These are phyloP conservation scores for Candida anglica DNA, from an alignment of 805 yeast genomes.

Conservation along the genomic window DNA sequence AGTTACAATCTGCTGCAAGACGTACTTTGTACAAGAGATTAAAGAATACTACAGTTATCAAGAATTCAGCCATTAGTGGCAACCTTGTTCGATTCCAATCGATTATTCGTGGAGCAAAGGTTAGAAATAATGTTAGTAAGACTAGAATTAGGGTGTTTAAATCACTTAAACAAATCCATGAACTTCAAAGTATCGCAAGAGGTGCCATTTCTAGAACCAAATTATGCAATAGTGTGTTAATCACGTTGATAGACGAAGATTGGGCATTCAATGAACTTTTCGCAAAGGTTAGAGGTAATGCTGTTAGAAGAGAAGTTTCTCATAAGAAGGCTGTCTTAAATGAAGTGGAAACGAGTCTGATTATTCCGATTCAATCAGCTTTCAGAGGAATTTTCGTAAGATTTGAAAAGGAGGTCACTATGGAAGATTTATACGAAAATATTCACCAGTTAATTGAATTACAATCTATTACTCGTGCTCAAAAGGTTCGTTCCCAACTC, in stretches of 20 bases:
- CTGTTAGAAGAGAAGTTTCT: constrained; percentile 25
- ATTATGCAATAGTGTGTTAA: constrained; percentile 39
- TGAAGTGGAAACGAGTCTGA: constrained; percentile 13
- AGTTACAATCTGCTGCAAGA: constrained; percentile 29
- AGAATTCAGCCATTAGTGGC: constrained; percentile 11
- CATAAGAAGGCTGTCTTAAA: constrained; percentile 12
- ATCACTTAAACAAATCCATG: constrained; percentile 12
- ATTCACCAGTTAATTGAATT: constrained; percentile 36
- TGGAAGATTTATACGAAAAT: constrained; percentile 50
- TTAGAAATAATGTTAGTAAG: constrained; percentile 22
- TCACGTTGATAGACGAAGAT: constrained; percentile 39
- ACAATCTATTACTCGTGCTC: constrained; percentile 57
- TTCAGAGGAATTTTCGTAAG: constrained; percentile 63
- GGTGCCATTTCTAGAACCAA: constrained; percentile 43
- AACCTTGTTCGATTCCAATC: constrained; percentile 33
- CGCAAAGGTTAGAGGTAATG: constrained; percentile 43
- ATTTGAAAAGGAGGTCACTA: constrained; percentile 48
- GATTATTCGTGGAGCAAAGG: constrained; percentile 29
- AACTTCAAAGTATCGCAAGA: constrained; percentile 40
- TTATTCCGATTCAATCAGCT: constrained; percentile 50
- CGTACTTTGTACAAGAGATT: constrained; percentile 16
- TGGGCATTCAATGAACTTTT: constrained; percentile 30
- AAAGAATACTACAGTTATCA: constrained; percentile 13
- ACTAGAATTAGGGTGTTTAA: constrained; percentile 5
- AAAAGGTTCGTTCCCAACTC: constrained; percentile 31